A percentile compares a stretch with the other conserved stretches of the same genome.
Conservation (phyloP, 805 yeast species). For the Wickerhamomyces pijperi region DNA sequence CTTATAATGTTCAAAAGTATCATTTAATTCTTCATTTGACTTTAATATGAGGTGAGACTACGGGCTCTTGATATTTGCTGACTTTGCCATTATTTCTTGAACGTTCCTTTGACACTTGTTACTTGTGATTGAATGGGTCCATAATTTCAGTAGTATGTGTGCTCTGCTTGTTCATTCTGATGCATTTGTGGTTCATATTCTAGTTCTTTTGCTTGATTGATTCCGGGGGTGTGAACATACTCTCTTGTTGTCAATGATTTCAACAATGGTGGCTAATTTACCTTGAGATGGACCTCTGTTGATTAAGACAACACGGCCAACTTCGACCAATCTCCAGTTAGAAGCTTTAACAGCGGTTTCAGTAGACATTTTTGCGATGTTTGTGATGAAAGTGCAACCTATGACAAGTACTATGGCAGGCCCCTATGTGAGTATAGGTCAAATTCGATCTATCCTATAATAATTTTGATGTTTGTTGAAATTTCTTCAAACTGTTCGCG, state of each 20-base stretch:
- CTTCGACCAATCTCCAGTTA: constrained; percentile 99
- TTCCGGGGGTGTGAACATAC: constrained; percentile 41
- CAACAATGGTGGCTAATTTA: constrained; percentile 94
- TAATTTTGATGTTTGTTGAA: neutral
- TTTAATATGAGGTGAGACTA: too few relatives aligned
- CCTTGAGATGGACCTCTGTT: constrained; percentile 63
- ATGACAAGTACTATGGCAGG: neutral
- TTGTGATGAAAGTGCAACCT: constrained; percentile 6
- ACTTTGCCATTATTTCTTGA: too few relatives aligned
- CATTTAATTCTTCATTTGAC: too few relatives aligned
- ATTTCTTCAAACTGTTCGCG: neutral
- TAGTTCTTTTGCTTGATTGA: too few relatives aligned
- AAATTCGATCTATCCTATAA: neutral
- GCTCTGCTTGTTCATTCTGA: too few relatives aligned
- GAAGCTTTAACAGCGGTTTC: constrained; percentile 82
- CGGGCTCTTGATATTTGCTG: too few relatives aligned
- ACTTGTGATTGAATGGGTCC: too few relatives aligned
- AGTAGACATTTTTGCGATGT: constrained; percentile 41
- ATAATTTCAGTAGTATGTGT: too few relatives aligned
- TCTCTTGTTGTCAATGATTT: constrained; percentile 98
- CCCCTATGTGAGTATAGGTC: neutral
- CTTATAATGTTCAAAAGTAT: too few relatives aligned
- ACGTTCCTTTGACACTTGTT: too few relatives aligned
- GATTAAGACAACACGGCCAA: constrained; percentile 96
- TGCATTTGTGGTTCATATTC: too few relatives aligned